Evolutionary conservation across 176 grass and related monocot species (phyloP), one percentile per base, ranked within the genome.

Genomic region (Thalia dealbata): DNA sequence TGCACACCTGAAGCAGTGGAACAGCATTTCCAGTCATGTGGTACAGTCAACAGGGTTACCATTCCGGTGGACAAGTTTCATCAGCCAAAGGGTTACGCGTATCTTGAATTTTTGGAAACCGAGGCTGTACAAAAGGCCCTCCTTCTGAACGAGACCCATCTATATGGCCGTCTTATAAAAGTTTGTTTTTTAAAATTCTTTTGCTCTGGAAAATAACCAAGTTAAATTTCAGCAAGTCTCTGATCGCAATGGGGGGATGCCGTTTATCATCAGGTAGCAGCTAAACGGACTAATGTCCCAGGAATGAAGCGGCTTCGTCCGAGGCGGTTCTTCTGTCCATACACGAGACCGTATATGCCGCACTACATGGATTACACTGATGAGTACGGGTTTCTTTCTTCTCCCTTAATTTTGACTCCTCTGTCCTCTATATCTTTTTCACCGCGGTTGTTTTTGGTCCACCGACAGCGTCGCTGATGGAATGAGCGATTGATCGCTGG

Each of bases 21-120:
- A 56, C 81, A 92, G 78, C 89, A 92, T 66, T 92, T 92, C 75
- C 85, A 88, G 78, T 83, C 86, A 25, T 92, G 89, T 32, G 89
- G 89, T 73, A 92, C 89, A n/a, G 83, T 92, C 48, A 92, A 92
- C 78, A 88, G 89, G 64, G 89, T 92, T 27, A 88, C 89, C 18
- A 92, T 92, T 50, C 71, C 88, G 81, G 86, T 86, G 12, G 89
- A 92, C 64, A 92, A 88, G 78, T 88, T 88, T 78, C 86, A 86
- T 24, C 89, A 92, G n/a, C 89, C 89, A 32, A 92, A 92, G 82
- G 86, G 89, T 30, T 92, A 88, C 81, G 89, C 89, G 75, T 92
- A 92, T 58, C 85, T 92, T 52, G 89, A 92, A 83, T 92, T 92
- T 86, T 52, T 92, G 61, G 89, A 92, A 78, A 78, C 78, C 51